Percentiles rank a stretch among this genome's conserved stretches.
phyloP scores from a whole-genome alignment of 345 rosid species.

The Carallia pectinifolia region DNA sequence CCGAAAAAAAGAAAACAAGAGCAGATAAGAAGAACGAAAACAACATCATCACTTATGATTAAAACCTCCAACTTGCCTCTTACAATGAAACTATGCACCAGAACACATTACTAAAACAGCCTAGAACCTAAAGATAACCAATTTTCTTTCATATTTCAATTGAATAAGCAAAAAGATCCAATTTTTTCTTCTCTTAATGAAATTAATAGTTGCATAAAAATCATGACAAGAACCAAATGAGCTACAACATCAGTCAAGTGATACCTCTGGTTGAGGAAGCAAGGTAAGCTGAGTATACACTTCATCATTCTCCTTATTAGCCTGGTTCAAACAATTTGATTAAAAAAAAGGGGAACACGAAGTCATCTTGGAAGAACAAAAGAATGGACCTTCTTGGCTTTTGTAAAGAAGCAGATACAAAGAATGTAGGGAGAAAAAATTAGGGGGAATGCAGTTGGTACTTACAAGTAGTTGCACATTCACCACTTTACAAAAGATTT shows the following conservation, averaged over 20 bases:
- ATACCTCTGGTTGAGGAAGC: conserved; percentile 78
- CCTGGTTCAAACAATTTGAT: conserved; percentile 39
- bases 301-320: conserved; percentile 85
- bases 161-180: neutral
- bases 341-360: conserved; percentile 6
- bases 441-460: neutral
- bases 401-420: neutral
- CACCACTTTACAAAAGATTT: conserved; percentile 70
- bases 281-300: conserved; percentile 74
- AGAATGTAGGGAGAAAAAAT: neutral
- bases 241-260: neutral
- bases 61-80: conserved; percentile 2
- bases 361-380: conserved; percentile 18
- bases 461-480: conserved; percentile 70
- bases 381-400: neutral
- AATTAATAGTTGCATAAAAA: neutral
- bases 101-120: neutral
- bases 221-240: neutral
- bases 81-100: conserved; percentile 5
- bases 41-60: conserved; percentile 14
- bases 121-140: neutral
- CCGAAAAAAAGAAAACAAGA: neutral
- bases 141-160: neutral
- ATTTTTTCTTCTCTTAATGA: neutral
- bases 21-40: neutral